Evolutionary conservation across 139 green algal species (phyloP).

Genomic region (Monoraphidium neglectum): DNA sequence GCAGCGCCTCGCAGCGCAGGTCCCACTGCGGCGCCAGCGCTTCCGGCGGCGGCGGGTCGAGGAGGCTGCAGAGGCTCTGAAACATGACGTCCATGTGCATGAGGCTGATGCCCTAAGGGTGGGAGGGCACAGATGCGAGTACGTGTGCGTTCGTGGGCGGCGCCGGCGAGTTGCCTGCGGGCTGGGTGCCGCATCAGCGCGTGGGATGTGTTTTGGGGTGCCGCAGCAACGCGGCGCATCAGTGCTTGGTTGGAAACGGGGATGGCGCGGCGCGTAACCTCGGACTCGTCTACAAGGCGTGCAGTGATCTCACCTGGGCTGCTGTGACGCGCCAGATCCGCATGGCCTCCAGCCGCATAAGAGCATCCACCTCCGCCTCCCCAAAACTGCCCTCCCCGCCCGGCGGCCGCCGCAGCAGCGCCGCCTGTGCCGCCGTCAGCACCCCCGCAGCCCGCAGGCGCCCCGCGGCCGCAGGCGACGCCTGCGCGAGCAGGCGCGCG

Average conservation of each 20-base stretch:
- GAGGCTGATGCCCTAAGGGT: neutral
- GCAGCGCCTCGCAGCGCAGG: neutral
- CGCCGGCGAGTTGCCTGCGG: no score
- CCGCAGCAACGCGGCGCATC: conserved; percentile 14
- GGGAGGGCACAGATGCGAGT: no score
- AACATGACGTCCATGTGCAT: neutral
- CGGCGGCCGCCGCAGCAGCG: conserved; percentile 2
- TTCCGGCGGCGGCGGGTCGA: neutral
- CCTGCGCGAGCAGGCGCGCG: conserved; percentile 51
- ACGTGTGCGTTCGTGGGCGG: no score
- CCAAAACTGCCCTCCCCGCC: neutral
- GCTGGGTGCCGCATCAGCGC: no score
- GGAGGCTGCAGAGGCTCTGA: conserved; percentile 4
- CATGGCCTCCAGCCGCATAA: conserved; percentile 47
- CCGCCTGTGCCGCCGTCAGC: conserved; percentile 13
- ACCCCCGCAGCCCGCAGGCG: conserved; percentile 39
- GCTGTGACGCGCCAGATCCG: conserved; percentile 53
- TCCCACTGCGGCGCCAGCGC: neutral
- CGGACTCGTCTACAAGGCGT: no score
- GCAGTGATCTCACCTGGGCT: conserved; percentile 31
- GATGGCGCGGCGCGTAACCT: no score
- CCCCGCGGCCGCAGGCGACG: conserved; percentile 39
- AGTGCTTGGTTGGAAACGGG: no score
- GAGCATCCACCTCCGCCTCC: conserved; percentile 5
- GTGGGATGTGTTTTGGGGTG: no score